Percentiles rank a stretch among this genome's conserved stretches.
phyloP scores from a whole-genome alignment of 176 grass and related monocot genomes.

The Triticum monococcum region DNA sequence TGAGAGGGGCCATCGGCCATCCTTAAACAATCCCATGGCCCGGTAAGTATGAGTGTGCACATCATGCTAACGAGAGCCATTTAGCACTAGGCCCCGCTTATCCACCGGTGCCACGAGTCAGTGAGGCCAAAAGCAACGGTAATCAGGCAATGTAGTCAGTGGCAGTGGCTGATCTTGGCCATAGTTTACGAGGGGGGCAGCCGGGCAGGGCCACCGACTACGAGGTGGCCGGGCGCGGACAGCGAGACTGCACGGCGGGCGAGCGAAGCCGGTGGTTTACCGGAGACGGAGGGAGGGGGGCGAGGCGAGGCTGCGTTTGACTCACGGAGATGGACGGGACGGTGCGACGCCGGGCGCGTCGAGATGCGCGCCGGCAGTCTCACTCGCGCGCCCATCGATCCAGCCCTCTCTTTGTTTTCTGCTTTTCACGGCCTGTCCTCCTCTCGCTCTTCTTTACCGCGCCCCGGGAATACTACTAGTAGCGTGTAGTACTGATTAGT shows the following conservation, averaged over 20 bases:
- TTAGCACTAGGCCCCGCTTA: not conserved
- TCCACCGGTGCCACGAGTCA: not conserved
- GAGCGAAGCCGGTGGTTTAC: not conserved
- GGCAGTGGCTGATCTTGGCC: not conserved
- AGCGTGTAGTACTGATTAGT: not conserved
- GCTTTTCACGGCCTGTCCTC: conserved; percentile 10
- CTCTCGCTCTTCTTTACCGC: conserved; percentile 33
- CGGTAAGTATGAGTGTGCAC: not conserved
- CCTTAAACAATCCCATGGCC: not conserved
- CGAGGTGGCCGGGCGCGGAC: conserved; percentile 27
- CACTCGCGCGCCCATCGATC: not conserved
- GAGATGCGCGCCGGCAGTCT: conserved; percentile 31
- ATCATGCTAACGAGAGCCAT: not conserved
- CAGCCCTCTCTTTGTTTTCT: not conserved
- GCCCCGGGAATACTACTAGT: conserved; percentile 17
- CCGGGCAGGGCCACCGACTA: conserved; percentile 32
- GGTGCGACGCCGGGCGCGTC: not conserved
- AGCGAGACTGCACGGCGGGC: conserved; percentile 43
- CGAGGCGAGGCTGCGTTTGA: conserved; percentile 49
- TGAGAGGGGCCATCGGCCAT: not conserved
- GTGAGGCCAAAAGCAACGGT: not conserved
- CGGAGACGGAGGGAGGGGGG: not conserved
- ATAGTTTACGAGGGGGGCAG: not conserved
- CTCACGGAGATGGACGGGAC: conserved; percentile 30
- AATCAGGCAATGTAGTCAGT: no score